phyloP scores from a whole-genome alignment of 208 protist species.

The Trypanosoma brucei region DNA sequence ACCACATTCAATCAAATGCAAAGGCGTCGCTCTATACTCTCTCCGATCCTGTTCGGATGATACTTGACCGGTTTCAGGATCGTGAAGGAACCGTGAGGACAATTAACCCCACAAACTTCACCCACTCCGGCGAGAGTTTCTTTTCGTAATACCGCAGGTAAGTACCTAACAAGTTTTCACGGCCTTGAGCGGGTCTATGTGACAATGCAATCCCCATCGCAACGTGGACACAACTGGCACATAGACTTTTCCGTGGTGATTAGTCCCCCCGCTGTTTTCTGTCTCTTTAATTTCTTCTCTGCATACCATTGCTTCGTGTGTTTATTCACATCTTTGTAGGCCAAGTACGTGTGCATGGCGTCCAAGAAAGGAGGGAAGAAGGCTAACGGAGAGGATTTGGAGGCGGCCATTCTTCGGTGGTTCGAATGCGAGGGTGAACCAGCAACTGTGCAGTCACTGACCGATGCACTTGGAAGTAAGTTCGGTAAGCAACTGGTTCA shows the following conservation, averaged over 20 bases:
- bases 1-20: constrained; percentile 80
- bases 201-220: too few relatives aligned
- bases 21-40: constrained; percentile 72
- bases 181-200: too few relatives aligned
- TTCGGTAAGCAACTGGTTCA: constrained; percentile 70
- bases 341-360: constrained; percentile 8
- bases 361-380: constrained; percentile 24
- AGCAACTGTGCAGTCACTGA: constrained; percentile 71
- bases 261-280: neutral
- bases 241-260: neutral
- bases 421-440: constrained; percentile 84
- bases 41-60: constrained; percentile 40
- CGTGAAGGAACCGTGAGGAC: constrained; percentile 44
- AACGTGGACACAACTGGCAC: too few relatives aligned
- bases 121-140: constrained; percentile 43
- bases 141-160: constrained; percentile 28
- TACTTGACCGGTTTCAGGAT: constrained; percentile 56
- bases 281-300: neutral
- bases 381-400: constrained; percentile 43
- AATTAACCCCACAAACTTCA: constrained; percentile 73
- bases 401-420: constrained; percentile 63
- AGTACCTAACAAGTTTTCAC: neutral
- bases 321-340: neutral
- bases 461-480: constrained; percentile 80
- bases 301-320: too few relatives aligned